Conservation (phyloP, 805 yeast genomes). For the Kodamaea kaohsiungensis region DNA sequence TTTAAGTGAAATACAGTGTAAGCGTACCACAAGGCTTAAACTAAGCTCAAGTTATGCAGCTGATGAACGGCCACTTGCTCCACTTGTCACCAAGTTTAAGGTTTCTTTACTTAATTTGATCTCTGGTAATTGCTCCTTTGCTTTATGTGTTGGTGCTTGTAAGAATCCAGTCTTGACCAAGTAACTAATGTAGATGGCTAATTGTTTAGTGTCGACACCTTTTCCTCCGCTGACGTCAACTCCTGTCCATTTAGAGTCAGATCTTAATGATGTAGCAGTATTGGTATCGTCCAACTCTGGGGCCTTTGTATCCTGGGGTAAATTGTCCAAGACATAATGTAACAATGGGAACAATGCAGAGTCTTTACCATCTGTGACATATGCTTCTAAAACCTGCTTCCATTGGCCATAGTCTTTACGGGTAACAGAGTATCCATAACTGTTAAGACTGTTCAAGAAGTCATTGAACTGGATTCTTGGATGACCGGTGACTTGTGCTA, state of each 20-base stretch:
- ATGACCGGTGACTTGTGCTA: conserved; percentile 96
- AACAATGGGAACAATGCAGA: conserved; percentile 90
- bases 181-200: conserved; percentile 80
- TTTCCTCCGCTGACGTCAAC: conserved; percentile 66
- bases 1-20: not conserved
- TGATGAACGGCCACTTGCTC: conserved; percentile 76
- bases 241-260: conserved; percentile 64
- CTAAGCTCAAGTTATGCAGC: conserved; percentile 40
- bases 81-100: conserved; percentile 53
- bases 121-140: conserved; percentile 51
- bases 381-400: conserved; percentile 74
- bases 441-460: conserved; percentile 62
- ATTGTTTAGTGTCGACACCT: conserved; percentile 67
- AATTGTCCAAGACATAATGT: conserved; percentile 90
- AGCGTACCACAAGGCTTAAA: not conserved
- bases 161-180: conserved; percentile 79
- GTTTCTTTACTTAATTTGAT: conserved; percentile 58
- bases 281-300: conserved; percentile 92
- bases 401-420: conserved; percentile 72
- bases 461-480: conserved; percentile 85
- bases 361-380: conserved; percentile 69
- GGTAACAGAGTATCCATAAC: conserved; percentile 71
- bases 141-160: conserved; percentile 54
- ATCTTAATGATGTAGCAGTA: conserved; percentile 66
- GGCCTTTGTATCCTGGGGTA: conserved; percentile 89